These are phyloP conservation scores for Pinus tabuliformis DNA, from an alignment of 75 land plant genomes.

Conservation along the genomic window DNA sequence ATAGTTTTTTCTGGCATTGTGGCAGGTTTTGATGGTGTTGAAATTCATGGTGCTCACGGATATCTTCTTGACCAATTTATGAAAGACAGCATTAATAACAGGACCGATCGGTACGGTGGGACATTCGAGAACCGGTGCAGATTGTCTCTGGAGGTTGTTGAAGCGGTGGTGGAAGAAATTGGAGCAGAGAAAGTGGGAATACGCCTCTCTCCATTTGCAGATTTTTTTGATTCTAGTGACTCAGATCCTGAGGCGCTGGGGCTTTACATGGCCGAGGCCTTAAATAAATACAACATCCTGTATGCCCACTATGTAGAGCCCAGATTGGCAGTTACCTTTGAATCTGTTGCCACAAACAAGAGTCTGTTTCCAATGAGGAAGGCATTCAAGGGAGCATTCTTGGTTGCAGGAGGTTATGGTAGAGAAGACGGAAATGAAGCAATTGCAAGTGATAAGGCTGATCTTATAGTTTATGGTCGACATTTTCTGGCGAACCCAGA, in stretches of 20 bases:
- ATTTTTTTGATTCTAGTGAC: conserved; percentile 20
- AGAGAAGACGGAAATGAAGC: conserved; percentile 45
- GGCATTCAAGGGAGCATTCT: conserved; percentile 39
- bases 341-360: conserved; percentile 9
- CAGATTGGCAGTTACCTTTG: conserved; percentile 7
- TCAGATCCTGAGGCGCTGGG: conserved; percentile 43
- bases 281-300: conserved; percentile 25
- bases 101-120: conserved; percentile 37
- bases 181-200: conserved; percentile 44
- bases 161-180: conserved; percentile 35
- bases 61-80: conserved; percentile 39
- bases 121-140: conserved; percentile 46
- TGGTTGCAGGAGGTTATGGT: conserved; percentile 47
- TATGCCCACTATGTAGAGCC: conserved; percentile 41
- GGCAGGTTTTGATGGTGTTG: conserved; percentile 50
- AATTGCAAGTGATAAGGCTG: conserved; percentile 23
- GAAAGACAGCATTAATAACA: conserved; percentile 36
- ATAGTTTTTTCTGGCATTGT: neutral
- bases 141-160: conserved; percentile 34
- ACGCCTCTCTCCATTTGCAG: conserved; percentile 38
- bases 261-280: conserved; percentile 25
- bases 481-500: conserved; percentile 55
- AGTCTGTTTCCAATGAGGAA: conserved; percentile 29
- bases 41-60: conserved; percentile 41
- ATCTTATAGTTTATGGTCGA: conserved; percentile 44